Evolutionary conservation across 202 grass and related monocot species (phyloP).

Genomic region (Carex sylvatica): DNA sequence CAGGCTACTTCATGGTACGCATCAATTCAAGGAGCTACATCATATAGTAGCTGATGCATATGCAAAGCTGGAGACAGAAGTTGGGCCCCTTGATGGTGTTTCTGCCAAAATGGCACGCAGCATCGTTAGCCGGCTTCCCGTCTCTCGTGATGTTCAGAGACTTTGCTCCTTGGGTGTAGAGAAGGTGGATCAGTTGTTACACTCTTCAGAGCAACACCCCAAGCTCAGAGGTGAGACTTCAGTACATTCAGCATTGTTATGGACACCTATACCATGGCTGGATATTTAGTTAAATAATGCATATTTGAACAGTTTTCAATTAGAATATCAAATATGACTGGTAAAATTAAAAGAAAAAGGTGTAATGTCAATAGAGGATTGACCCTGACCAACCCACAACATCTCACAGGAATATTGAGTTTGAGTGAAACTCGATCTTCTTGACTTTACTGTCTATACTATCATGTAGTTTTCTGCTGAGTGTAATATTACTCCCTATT

Average conservation of each 20-base stretch:
- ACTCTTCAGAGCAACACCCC: conserved; percentile 39
- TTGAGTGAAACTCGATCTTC: not conserved
- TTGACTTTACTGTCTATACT: not conserved
- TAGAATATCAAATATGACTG: not conserved
- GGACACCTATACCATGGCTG: not conserved
- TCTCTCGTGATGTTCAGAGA: conserved; percentile 75
- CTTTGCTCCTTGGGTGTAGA: conserved; percentile 79
- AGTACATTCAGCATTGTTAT: not conserved
- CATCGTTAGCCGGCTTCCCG: conserved; percentile 83
- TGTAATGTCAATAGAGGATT: not conserved
- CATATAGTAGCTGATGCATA: conserved; percentile 80
- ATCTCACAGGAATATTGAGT: not conserved
- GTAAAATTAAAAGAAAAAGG: not conserved
- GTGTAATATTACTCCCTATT: not conserved
- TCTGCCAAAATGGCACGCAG: conserved; percentile 91
- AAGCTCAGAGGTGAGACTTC: conserved; percentile 51
- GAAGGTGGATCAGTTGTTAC: conserved; percentile 70
- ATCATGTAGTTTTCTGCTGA: not conserved
- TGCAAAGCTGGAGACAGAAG: conserved; percentile 84
- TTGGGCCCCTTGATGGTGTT: conserved; percentile 87
- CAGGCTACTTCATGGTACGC: conserved; percentile 73
- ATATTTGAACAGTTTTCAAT: not conserved
- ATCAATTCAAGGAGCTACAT: conserved; percentile 72
- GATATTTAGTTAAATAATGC: not conserved
- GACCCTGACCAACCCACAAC: not conserved